phyloP scores from a whole-genome alignment of 495 filamentous ascomycete species.

The Penicillium paradoxum region DNA sequence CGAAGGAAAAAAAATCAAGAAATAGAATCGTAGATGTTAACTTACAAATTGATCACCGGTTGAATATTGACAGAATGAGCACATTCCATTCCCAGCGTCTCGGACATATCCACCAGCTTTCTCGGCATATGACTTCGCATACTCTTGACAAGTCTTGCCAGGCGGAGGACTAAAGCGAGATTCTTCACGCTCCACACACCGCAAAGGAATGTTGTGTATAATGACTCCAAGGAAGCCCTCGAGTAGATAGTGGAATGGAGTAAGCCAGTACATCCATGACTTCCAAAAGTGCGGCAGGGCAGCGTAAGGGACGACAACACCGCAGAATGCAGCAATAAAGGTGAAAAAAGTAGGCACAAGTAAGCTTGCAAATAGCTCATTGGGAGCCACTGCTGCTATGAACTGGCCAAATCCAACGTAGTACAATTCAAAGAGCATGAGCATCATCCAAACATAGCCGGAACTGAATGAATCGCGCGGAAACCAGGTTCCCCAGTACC shows the following conservation, averaged over 20 bases:
- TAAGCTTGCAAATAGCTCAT: constrained; percentile 65
- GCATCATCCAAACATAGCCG: constrained; percentile 53
- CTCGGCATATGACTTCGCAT: constrained; percentile 39
- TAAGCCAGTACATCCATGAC: constrained; percentile 66
- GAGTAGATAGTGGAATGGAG: constrained; percentile 60
- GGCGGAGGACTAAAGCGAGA: constrained; percentile 52
- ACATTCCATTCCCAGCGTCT: constrained; percentile 40
- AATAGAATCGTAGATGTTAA: too few relatives aligned
- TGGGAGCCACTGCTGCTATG: constrained; percentile 69
- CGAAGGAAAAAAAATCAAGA: not conserved
- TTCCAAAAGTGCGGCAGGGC: constrained; percentile 56
- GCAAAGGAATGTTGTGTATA: constrained; percentile 50
- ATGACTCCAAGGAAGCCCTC: constrained; percentile 51
- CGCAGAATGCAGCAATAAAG: constrained; percentile 59
- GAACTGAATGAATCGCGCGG: constrained; percentile 48
- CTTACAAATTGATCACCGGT: constrained; percentile 53
- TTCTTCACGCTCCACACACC: constrained; percentile 53
- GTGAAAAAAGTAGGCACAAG: constrained; percentile 63
- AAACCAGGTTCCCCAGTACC: constrained; percentile 52
- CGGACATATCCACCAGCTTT: constrained; percentile 50
- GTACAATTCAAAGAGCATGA: constrained; percentile 67
- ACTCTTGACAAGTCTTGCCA: constrained; percentile 47
- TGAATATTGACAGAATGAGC: constrained; percentile 58
- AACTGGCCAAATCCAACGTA: constrained; percentile 71
- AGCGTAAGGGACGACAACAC: constrained; percentile 54